These are phyloP conservation scores for Kazachstania sp. DNA, from an alignment of 1,139 yeast genomes.

Conservation along the genomic window DNA sequence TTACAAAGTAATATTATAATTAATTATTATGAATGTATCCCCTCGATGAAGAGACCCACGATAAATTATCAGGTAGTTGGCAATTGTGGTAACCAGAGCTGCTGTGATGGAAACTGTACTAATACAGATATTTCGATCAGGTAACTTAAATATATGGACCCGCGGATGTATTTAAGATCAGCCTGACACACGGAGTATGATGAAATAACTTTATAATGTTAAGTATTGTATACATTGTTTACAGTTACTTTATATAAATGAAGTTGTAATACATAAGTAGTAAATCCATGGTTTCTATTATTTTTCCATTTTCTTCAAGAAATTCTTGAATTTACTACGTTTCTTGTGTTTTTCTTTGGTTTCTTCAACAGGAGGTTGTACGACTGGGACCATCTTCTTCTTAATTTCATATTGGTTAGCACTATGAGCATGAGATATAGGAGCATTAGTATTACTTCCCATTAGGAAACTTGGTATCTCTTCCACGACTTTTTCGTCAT, in stretches of 20 bases:
- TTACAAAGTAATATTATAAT: conserved; percentile 37
- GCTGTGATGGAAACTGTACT: too few relatives aligned
- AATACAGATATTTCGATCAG: too few relatives aligned
- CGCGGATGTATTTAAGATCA: too few relatives aligned
- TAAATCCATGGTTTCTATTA: background rate
- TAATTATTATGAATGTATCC: background rate
- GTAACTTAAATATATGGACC: too few relatives aligned
- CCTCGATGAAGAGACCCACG: background rate
- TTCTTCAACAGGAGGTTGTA: conserved; percentile 7
- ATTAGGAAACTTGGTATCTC: conserved; percentile 31
- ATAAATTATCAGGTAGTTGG: too few relatives aligned
- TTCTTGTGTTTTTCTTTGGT: conserved; percentile 22
- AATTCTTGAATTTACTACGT: conserved; percentile 24
- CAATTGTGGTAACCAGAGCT: too few relatives aligned
- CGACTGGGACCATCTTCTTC: conserved; percentile 6
- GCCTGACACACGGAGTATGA: too few relatives aligned
- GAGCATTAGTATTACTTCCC: conserved; percentile 18
- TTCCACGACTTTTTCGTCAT: conserved; percentile 24
- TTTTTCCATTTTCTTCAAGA: conserved; percentile 11
- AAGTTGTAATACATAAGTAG: too few relatives aligned
- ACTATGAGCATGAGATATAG: conserved; percentile 23
- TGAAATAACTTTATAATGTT: too few relatives aligned
- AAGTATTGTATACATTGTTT: background rate
- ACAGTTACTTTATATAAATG: background rate
- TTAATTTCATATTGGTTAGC: conserved; percentile 14